Percentiles rank a stretch among this genome's conserved stretches.
These are phyloP conservation scores for Blastomyces silverae DNA, from an alignment of 2,329 filamentous ascomycete genomes.

Conservation along the genomic window DNA sequence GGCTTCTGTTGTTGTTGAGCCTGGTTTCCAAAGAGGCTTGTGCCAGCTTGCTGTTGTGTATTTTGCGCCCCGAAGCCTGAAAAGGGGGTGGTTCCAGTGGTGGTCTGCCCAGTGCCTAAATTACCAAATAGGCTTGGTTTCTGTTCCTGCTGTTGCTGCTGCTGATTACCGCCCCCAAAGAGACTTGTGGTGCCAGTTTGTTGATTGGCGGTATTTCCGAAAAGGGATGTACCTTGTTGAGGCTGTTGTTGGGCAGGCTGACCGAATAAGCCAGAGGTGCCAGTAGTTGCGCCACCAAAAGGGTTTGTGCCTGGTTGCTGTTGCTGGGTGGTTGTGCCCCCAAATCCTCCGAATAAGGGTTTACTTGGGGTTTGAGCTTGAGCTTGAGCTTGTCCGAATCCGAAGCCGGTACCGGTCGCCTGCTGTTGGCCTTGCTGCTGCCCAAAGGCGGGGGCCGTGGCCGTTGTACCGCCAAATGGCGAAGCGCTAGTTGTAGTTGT, in stretches of 20 bases:
- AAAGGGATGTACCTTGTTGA: slow-evolving; percentile 33
- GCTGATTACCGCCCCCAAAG: slow-evolving; percentile 37
- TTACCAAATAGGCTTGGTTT: slow-evolving; percentile 19
- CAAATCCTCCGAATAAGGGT: slow-evolving; percentile 31
- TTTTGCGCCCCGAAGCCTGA: slow-evolving; percentile 30
- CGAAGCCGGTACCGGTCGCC: slow-evolving; percentile 37
- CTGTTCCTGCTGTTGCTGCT: slow-evolving; percentile 30
- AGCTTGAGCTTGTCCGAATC: slow-evolving; percentile 36
- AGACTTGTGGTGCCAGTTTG: slow-evolving; percentile 36
- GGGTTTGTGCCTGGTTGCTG: slow-evolving; percentile 39
- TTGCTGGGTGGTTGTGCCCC: slow-evolving; percentile 38
- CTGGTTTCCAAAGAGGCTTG: slow-evolving; percentile 40
- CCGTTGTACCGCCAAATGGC: slow-evolving; percentile 37
- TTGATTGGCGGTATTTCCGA: slow-evolving; percentile 40
- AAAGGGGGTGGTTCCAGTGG: slow-evolving; percentile 16
- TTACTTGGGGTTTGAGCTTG: slow-evolving; percentile 38
- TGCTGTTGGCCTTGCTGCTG: slow-evolving; percentile 27
- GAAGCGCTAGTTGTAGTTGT: slow-evolving; percentile 32
- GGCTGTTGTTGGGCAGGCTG: slow-evolving; percentile 37
- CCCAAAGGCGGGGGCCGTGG: slow-evolving; percentile 43
- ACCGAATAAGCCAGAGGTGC: slow-evolving; percentile 33
- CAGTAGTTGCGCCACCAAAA: slow-evolving; percentile 38
- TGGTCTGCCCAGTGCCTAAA: slow-evolving; percentile 18
- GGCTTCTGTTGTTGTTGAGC: slow-evolving; percentile 51
- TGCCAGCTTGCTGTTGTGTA: slow-evolving; percentile 31